Base-by-base conservation (phyloP, 495 filamentous ascomycete genomes). In the Chaetomium cochliodes region DNA sequence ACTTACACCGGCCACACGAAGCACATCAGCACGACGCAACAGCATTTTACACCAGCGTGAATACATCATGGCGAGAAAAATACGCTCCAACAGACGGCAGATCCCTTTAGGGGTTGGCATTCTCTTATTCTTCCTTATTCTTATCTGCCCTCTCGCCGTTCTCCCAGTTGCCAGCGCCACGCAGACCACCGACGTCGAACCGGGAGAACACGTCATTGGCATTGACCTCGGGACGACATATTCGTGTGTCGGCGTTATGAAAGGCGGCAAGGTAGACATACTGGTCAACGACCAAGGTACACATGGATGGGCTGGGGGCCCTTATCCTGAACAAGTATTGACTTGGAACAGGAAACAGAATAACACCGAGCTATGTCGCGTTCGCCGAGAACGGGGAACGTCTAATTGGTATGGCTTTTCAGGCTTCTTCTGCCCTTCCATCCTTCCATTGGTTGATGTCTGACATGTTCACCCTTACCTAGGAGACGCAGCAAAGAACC, bases 401-500 rank as follows among this genome's bases (percentile, higher is more conserved):
- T 26, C 44, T 72, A 2, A 65, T 72, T 84, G 93, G 68, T 70
- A 53, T 46, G 63, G 41, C 3, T 37, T 9, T 41, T 26, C 11
- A 1, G 15, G 2, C 20, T 46, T 42, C 11, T 39, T 25, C n/a
- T 26, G 39, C 41, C 7, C 18, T n/a, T 30, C 4, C 69, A 81
- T 94, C 55, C 90, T 94, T 49, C 42, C 37, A 30, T 44, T 54
- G 12, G 8, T 44, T 54, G 12, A 5, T 4, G 13, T 0, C 25
- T 53, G 12, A 44, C 60, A 33, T 26, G 7, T 25, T 2, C 30
- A 11, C 20, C 25, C 13, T 6, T 46, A 28, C 6, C 0, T 47
- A 69, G 94, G 94, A 79, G 94, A 98, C 84, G 93, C 94, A 65
- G 94, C 94, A 54, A 98, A 98, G 88, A 98, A 98, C 81, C 96